A percentile compares a stretch with the other conserved stretches of the same genome.
Evolutionary conservation across 495 filamentous ascomycete genomes (phyloP).

Genomic region (Neurospora sp.): DNA sequence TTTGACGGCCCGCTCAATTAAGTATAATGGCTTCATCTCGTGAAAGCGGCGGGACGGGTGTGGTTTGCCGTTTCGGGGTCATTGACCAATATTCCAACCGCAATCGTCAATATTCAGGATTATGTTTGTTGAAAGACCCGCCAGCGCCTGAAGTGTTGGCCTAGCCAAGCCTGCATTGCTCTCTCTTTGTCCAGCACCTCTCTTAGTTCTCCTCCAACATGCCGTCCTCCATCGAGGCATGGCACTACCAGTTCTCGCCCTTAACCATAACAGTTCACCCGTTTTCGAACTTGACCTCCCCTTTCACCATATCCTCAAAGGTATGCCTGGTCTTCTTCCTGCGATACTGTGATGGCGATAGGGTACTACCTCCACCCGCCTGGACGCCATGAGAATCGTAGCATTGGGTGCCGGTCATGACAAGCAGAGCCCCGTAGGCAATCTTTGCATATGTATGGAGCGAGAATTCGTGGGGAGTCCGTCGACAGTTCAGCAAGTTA

Average conservation of each 20-base stretch:
- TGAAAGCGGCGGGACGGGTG: neutral
- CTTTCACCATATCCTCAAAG: too few relatives aligned
- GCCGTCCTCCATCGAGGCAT: neutral
- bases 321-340: too few relatives aligned
- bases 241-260: too few relatives aligned
- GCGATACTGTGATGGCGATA: too few relatives aligned
- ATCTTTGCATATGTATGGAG: neutral
- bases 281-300: too few relatives aligned
- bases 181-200: neutral
- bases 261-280: too few relatives aligned
- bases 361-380: neutral
- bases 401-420: neutral
- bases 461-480: neutral
- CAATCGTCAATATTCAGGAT: neutral
- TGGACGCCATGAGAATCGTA: neutral
- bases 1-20: neutral
- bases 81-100: neutral
- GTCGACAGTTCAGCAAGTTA: accelerated
- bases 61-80: neutral
- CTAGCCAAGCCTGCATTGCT: neutral
- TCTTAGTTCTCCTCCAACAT: neutral
- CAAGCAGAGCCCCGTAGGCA: neutral
- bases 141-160: neutral
- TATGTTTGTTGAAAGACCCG: neutral
- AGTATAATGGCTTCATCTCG: neutral